Percentiles rank a stretch among this genome's conserved stretches.
These are phyloP conservation scores for Plantago coronopus DNA, from an alignment of 305 asterid species.

Conservation along the genomic window DNA sequence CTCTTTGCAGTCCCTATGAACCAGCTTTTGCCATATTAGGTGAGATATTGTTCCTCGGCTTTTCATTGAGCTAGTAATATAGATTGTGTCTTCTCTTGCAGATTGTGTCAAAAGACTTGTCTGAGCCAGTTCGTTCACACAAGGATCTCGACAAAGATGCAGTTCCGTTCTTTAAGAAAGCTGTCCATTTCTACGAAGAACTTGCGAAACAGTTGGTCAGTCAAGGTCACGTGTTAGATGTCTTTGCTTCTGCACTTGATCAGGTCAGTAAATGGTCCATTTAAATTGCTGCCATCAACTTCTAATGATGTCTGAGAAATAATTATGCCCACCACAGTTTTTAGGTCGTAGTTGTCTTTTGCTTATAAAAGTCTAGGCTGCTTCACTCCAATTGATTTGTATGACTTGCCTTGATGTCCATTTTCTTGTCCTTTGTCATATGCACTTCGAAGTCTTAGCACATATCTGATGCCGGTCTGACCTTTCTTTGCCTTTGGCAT, in stretches of 20 bases:
- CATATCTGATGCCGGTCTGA: conserved; percentile 9
- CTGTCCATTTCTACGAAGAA: conserved; percentile 77
- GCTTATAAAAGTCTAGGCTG: no score
- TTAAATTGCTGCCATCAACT: conserved; percentile 1
- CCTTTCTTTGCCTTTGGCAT: background rate
- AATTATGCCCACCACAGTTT: no score
- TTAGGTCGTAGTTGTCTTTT: no score
- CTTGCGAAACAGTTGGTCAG: conserved; percentile 77
- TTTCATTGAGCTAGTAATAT: conserved; percentile 15
- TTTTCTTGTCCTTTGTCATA: background rate
- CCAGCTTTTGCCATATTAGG: conserved; percentile 8
- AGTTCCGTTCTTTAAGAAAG: conserved; percentile 77
- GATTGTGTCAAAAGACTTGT: conserved; percentile 92
- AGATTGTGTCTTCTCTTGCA: conserved; percentile 31
- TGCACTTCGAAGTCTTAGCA: background rate
- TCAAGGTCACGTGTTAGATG: conserved; percentile 90
- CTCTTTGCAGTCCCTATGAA: background rate
- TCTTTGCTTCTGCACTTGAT: conserved; percentile 97
- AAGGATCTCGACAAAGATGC: conserved; percentile 98
- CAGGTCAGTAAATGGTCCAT: conserved; percentile 56
- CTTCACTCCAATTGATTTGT: background rate
- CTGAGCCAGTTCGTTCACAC: conserved; percentile 98
- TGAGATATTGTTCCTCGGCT: conserved; percentile 17
- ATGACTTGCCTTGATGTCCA: background rate
- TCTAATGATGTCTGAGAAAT: background rate